Evolutionary conservation across 1,139 yeast species (phyloP).

Genomic region (Saccharomyces pastorianus): DNA sequence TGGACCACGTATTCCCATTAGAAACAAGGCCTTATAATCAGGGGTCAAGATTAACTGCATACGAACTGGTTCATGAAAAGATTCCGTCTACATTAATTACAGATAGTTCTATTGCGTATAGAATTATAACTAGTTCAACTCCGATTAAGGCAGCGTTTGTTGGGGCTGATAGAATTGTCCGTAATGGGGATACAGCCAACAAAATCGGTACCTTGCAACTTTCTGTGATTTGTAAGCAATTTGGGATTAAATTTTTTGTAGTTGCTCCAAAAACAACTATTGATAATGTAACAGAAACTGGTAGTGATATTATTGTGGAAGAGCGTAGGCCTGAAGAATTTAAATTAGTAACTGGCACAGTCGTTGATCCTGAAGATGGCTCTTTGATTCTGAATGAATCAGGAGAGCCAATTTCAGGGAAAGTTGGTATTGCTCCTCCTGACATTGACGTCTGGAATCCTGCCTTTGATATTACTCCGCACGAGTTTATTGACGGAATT

Average conservation of each 20-base stretch:
- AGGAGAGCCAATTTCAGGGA: conserved; percentile 39
- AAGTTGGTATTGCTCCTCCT: conserved; percentile 80
- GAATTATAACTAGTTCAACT: conserved; percentile 41
- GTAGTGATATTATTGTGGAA: conserved; percentile 74
- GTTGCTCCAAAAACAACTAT: conserved; percentile 94
- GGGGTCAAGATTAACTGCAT: conserved; percentile 89
- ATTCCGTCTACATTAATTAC: conserved; percentile 86
- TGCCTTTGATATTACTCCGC: conserved; percentile 89
- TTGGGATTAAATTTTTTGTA: conserved; percentile 67
- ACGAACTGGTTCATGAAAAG: conserved; percentile 73
- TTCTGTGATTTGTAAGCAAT: conserved; percentile 53
- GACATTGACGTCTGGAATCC: conserved; percentile 92
- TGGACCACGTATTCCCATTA: conserved; percentile 72
- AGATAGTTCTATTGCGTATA: conserved; percentile 84
- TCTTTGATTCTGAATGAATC: conserved; percentile 31
- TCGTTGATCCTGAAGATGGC: conserved; percentile 31
- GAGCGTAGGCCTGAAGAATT: conserved; percentile 78
- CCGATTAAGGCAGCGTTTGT: conserved; percentile 79
- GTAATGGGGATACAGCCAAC: conserved; percentile 91
- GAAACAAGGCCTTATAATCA: conserved; percentile 97
- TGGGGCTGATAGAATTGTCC: conserved; percentile 96
- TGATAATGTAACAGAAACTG: conserved; percentile 57
- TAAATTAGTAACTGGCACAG: conserved; percentile 66
- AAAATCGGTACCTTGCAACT: conserved; percentile 94
- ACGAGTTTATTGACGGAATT: conserved; percentile 71